Evolutionary conservation across 176 grass and related monocot genomes (phyloP), one percentile per base, ranked within the genome.

Genomic region (Raddia guianensis): DNA sequence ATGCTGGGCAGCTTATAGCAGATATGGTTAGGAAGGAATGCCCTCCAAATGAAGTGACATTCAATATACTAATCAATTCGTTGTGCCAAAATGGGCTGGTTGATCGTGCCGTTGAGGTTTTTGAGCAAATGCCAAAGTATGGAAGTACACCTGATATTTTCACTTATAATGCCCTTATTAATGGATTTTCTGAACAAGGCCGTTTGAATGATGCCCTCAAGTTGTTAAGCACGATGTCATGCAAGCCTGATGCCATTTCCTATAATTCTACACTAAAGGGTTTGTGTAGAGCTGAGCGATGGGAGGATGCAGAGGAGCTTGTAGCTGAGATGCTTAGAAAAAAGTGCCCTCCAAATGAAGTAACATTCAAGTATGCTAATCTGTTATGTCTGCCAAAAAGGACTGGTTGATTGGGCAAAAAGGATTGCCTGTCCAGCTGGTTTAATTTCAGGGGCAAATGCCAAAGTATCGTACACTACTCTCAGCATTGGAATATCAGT

Each of bases 301-400:
- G 81, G 87, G 44, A 75, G 78, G 81, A 84, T 80, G 81, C 81
- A 37, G 82, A 80, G 35, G 66, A 89, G 5, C 63, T 89, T 80
- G 70, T 80, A 40, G 66, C 21, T 70, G 82, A 84, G 46, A 89
- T 89, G 87, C 82, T 89, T 80, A 89, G 76, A 62, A 89, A 80
- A 37, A 80, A 76, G 32, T 84, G 81, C 20, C 18, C 63, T 48
- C 82, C 87, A 89, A 84, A 89, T 89, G 82, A 89, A 80, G 82
- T 89, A 49, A 89, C 87, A 70, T 89, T 89, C 82, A 89, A 89
- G 53, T 89, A 89, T 84, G 82, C 87, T 80, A 84, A 84, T 80
- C 46, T 75, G 21, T 63, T 89, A 50, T 68, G 74, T 75, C 7
- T 80, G 43, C 74, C 70, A 42, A 89, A 70, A 49, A 69, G 48